Evolutionary conservation across 495 filamentous ascomycete genomes (phyloP).

Genomic region (Eremomyces bilateralis): DNA sequence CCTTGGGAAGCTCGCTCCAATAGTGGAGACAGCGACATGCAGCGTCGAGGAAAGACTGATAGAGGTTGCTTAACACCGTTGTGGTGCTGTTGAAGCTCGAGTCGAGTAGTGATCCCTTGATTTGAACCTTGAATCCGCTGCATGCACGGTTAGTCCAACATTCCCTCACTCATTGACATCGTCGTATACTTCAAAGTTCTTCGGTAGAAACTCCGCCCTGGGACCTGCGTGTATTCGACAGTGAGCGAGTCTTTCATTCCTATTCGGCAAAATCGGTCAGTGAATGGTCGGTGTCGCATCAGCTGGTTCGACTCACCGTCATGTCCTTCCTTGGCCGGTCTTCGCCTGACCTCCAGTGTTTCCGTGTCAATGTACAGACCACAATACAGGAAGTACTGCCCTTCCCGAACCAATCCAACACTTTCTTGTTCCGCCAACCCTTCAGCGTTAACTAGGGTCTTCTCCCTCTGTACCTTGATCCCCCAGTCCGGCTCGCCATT

Average conservation of each 20-base stretch:
- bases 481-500: conserved; percentile 57
- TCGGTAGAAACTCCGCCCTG: conserved; percentile 53
- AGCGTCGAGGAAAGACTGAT: conserved; percentile 48
- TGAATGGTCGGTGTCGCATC: conserved; percentile 3
- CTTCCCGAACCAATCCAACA: conserved; percentile 28
- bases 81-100: conserved; percentile 48
- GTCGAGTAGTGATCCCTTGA: conserved; percentile 78
- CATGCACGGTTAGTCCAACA: too few relatives aligned
- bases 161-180: too few relatives aligned
- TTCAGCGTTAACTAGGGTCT: conserved; percentile 75
- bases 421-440: conserved; percentile 30
- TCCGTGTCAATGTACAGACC: conserved; percentile 52
- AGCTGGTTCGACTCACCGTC: conserved; percentile 22
- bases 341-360: conserved; percentile 53
- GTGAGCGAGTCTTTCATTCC: conserved; percentile 44
- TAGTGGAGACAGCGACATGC: conserved; percentile 78
- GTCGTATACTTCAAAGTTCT: conserved; percentile 43
- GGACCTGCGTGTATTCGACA: conserved; percentile 44
- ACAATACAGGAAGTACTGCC: conserved; percentile 60
- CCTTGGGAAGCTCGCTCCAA: conserved; percentile 32
- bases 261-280: conserved; percentile 3
- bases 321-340: conserved; percentile 27
- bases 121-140: conserved; percentile 62
- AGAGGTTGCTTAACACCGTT: conserved; percentile 51
- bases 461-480: conserved; percentile 49